These are phyloP conservation scores for Lentinula aciculospora DNA, from an alignment of 768 basidiomycete species.

Conservation along the genomic window DNA sequence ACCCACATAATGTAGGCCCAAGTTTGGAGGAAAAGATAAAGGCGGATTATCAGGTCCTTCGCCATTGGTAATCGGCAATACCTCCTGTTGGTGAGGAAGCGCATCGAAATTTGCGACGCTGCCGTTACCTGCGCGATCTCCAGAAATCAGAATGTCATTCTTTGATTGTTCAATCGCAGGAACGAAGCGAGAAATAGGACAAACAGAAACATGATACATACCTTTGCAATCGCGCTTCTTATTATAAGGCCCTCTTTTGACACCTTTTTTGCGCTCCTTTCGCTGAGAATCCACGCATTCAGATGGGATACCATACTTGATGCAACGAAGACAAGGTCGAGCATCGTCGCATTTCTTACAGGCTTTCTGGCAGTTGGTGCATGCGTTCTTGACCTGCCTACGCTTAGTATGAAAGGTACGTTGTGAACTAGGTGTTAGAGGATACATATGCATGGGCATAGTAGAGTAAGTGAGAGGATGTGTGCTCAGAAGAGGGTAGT, in stretches of 20 bases:
- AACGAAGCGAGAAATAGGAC: constrained; percentile 10
- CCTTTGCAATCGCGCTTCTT: constrained; percentile 94
- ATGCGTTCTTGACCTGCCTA: constrained; percentile 86
- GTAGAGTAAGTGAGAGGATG: constrained; percentile 33
- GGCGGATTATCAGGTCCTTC: background rate
- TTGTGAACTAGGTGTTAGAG: constrained; percentile 45
- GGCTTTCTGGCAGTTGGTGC: constrained; percentile 86
- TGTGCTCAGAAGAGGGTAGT: constrained; percentile 1
- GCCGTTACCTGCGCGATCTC: constrained; percentile 52
- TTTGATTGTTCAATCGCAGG: constrained; percentile 16
- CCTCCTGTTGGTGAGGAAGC: background rate
- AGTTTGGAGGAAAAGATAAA: background rate
- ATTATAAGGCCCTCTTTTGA: constrained; percentile 78
- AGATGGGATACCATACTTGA: constrained; percentile 75
- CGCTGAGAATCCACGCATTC: constrained; percentile 87
- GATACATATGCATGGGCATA: constrained; percentile 68
- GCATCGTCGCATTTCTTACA: constrained; percentile 93
- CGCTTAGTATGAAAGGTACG: constrained; percentile 67
- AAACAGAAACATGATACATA: constrained; percentile 33
- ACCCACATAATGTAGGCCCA: background rate
- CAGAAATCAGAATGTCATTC: constrained; percentile 33
- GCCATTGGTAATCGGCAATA: background rate
- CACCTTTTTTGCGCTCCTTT: constrained; percentile 87
- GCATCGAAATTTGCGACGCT: background rate
- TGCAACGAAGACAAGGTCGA: constrained; percentile 87